Percentiles rank a stretch among this genome's conserved stretches.
Evolutionary conservation across 805 yeast species (phyloP).

Genomic region (Ogataea kodamae): DNA sequence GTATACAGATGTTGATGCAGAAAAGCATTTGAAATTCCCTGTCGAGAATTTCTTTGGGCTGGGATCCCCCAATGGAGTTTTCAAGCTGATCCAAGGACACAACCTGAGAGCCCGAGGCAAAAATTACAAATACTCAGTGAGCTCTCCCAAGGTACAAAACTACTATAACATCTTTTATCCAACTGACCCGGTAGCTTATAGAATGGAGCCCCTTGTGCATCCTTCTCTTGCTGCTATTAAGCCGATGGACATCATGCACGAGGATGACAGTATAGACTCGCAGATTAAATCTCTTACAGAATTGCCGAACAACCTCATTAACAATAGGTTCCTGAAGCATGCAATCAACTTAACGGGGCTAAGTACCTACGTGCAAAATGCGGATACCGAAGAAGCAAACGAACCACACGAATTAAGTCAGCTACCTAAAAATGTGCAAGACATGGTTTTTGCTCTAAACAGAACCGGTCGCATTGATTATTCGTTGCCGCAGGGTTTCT

Average conservation of each 20-base stretch:
- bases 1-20: slow-evolving; percentile 25
- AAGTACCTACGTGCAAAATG: slow-evolving; percentile 3
- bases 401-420: slow-evolving; percentile 5
- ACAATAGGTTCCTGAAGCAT: slow-evolving; percentile 26
- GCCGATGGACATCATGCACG: slow-evolving; percentile 59
- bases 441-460: slow-evolving; percentile 48
- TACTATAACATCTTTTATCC: slow-evolving; percentile 84
- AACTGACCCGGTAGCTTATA: slow-evolving; percentile 86
- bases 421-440: slow-evolving; percentile 31
- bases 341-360: slow-evolving; percentile 19
- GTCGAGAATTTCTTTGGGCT: slow-evolving; percentile 74
- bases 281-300: slow-evolving; percentile 19
- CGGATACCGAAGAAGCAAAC: not conserved
- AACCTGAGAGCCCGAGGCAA: slow-evolving; percentile 46
- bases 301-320: slow-evolving; percentile 24
- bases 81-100: slow-evolving; percentile 66
- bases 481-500: slow-evolving; percentile 68
- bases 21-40: slow-evolving; percentile 54
- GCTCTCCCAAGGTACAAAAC: slow-evolving; percentile 58
- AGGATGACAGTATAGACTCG: slow-evolving; percentile 45
- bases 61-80: slow-evolving; percentile 90
- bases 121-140: slow-evolving; percentile 11
- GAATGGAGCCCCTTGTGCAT: slow-evolving; percentile 79
- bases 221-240: slow-evolving; percentile 44
- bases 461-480: slow-evolving; percentile 80